Conservation (phyloP, 257 asterid species). For the Solanum lignicaule region DNA sequence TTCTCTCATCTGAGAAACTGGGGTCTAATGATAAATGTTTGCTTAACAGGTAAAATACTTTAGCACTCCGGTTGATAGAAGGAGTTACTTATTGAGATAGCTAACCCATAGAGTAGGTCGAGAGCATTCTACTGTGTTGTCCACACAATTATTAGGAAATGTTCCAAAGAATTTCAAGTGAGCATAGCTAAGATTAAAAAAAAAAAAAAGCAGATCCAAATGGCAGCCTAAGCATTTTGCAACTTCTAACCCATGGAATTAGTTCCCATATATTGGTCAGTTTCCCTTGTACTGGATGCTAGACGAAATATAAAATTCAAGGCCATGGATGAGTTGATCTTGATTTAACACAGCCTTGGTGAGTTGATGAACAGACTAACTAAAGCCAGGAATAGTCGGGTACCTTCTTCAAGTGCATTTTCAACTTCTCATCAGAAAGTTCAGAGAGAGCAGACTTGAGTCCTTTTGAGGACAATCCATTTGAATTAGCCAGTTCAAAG, state of each 20-base stretch:
- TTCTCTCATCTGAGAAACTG: not conserved
- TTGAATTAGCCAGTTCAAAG: constrained; percentile 68
- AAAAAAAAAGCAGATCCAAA: not conserved
- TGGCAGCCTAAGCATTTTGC: not conserved
- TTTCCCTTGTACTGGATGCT: not conserved
- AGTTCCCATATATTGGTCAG: not conserved
- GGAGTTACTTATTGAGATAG: not conserved
- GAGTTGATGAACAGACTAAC: not conserved
- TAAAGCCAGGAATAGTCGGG: not conserved
- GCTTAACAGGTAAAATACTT: not conserved
- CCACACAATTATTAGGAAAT: not conserved
- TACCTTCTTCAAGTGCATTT: constrained; percentile 60
- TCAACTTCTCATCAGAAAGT: constrained; percentile 41
- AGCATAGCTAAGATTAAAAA: not conserved
- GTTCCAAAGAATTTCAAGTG: not conserved
- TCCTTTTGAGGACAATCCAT: constrained; percentile 58
- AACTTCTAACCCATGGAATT: not conserved
- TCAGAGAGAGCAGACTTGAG: constrained; percentile 52
- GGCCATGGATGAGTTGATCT: not conserved
- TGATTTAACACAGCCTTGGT: not conserved
- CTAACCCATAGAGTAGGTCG: not conserved
- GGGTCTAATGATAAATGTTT: not conserved
- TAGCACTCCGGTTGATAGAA: not conserved
- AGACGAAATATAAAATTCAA: not conserved
- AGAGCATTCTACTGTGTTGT: not conserved